Percentiles rank a stretch among this genome's conserved stretches.
Conservation (phyloP, 2,329 filamentous ascomycete genomes). For the Epichloe coenophiala region DNA sequence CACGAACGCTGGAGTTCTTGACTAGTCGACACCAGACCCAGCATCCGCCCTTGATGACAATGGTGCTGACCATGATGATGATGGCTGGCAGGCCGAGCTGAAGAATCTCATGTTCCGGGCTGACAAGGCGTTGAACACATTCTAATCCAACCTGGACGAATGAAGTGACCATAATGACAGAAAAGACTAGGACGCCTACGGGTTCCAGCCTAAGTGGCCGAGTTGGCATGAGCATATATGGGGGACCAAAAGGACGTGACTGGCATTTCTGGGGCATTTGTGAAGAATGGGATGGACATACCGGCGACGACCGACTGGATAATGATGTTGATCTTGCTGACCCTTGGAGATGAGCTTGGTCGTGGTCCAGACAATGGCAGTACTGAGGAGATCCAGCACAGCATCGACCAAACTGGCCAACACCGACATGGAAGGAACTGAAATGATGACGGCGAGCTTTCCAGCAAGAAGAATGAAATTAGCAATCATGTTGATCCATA, state of each 20-base stretch:
- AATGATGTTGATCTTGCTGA: slow-evolving; percentile 58
- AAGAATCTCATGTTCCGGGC: slow-evolving; percentile 53
- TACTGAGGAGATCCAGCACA: slow-evolving; percentile 67
- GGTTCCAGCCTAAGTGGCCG: slow-evolving; percentile 49
- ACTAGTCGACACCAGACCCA: slow-evolving; percentile 84
- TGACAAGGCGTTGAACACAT: slow-evolving; percentile 50
- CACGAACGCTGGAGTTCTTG: slow-evolving; percentile 75
- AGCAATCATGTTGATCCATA: slow-evolving; percentile 72
- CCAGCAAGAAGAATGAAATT: slow-evolving; percentile 62
- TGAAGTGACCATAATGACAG: slow-evolving; percentile 74
- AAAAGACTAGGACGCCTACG: slow-evolving; percentile 69
- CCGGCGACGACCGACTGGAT: slow-evolving; percentile 61
- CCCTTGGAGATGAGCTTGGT: slow-evolving; percentile 54
- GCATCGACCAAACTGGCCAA: slow-evolving; percentile 69
- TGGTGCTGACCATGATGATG: slow-evolving; percentile 66
- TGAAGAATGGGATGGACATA: slow-evolving; percentile 12
- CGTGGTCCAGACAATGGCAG: slow-evolving; percentile 68
- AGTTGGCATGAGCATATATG: not conserved
- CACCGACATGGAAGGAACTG: slow-evolving; percentile 71
- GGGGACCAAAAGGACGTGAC: not conserved
- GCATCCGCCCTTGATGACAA: slow-evolving; percentile 67
- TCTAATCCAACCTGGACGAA: slow-evolving; percentile 67
- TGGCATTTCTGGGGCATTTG: too few species aligned
- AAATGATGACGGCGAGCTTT: slow-evolving; percentile 63
- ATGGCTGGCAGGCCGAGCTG: slow-evolving; percentile 60